phyloP scores from a whole-genome alignment of 2,329 filamentous ascomycete species.

The Huntiella moniliformis region DNA sequence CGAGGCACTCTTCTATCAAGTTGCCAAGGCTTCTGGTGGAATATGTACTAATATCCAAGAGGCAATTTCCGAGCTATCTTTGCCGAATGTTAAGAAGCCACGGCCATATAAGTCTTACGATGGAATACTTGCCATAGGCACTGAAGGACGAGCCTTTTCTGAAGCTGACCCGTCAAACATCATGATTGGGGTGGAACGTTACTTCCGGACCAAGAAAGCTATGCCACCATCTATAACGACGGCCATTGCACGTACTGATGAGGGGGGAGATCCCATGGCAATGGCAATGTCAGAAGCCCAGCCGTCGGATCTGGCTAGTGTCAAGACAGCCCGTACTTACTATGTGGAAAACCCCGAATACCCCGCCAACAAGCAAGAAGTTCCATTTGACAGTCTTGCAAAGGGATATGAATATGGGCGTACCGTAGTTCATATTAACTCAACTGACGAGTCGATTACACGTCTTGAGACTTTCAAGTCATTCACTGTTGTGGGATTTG shows the following conservation, averaged over 20 bases:
- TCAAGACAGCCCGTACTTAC: constrained; percentile 66
- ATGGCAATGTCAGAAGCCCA: constrained; percentile 23
- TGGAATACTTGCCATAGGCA: constrained; percentile 61
- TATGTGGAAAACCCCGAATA: constrained; percentile 56
- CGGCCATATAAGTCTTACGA: constrained; percentile 63
- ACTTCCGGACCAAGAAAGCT: constrained; percentile 68
- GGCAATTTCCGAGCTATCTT: constrained; percentile 62
- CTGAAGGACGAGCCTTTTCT: constrained; percentile 28
- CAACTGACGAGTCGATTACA: constrained; percentile 75
- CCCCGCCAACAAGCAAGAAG: constrained; percentile 62
- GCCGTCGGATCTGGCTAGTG: constrained; percentile 35
- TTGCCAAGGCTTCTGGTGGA: constrained; percentile 47
- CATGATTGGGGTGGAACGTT: constrained; percentile 74
- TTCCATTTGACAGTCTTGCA: constrained; percentile 67
- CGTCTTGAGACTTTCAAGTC: constrained; percentile 58
- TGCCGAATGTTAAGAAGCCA: constrained; percentile 57
- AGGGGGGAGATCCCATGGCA: constrained; percentile 19
- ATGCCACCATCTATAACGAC: constrained; percentile 57
- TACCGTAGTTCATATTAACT: constrained; percentile 75
- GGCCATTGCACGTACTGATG: constrained; percentile 42
- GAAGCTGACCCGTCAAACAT: constrained; percentile 34
- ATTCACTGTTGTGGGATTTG: constrained; percentile 74
- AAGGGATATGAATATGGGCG: constrained; percentile 89
- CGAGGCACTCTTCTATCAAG: constrained; percentile 50
- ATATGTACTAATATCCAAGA: constrained; percentile 70